Conservation (phyloP, 768 basidiomycete species). For the Tricholoma saponaceum region DNA sequence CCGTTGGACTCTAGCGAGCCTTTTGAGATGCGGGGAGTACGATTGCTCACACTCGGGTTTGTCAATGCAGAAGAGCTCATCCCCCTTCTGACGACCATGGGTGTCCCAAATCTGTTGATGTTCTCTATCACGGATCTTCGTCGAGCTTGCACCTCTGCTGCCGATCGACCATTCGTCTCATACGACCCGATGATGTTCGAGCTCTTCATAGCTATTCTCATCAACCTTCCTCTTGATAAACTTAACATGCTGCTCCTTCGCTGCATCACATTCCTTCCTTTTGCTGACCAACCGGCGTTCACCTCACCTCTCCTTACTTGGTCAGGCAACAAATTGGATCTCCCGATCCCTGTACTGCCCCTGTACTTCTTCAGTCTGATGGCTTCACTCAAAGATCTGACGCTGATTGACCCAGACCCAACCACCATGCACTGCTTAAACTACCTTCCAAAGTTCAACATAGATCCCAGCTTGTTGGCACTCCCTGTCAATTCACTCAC, state of each 20-base stretch:
- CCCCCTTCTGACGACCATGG: not conserved
- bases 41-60: slow-evolving; percentile 2
- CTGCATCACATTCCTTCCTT: slow-evolving; percentile 4
- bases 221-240: slow-evolving; percentile 1
- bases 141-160: not conserved
- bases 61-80: not conserved
- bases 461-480: not conserved
- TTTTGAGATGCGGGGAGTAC: slow-evolving; percentile 1
- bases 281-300: not conserved
- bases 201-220: slow-evolving; percentile 1
- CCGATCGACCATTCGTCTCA: not conserved
- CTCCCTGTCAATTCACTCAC: slow-evolving; percentile 1
- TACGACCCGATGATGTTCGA: not conserved
- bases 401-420: slow-evolving; percentile 4
- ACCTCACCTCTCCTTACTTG: not conserved
- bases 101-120: slow-evolving; percentile 2
- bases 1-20: not conserved
- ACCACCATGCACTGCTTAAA: slow-evolving; percentile 7
- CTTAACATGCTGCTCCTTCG: slow-evolving; percentile 2
- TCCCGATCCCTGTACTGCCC: not conserved
- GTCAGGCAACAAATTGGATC: not conserved
- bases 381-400: slow-evolving; percentile 5
- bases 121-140: slow-evolving; percentile 3
- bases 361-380: slow-evolving; percentile 7
- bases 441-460: not conserved